phyloP scores from a whole-genome alignment of 2,329 filamentous ascomycete species.

The Verticillium zaregamsianum region DNA sequence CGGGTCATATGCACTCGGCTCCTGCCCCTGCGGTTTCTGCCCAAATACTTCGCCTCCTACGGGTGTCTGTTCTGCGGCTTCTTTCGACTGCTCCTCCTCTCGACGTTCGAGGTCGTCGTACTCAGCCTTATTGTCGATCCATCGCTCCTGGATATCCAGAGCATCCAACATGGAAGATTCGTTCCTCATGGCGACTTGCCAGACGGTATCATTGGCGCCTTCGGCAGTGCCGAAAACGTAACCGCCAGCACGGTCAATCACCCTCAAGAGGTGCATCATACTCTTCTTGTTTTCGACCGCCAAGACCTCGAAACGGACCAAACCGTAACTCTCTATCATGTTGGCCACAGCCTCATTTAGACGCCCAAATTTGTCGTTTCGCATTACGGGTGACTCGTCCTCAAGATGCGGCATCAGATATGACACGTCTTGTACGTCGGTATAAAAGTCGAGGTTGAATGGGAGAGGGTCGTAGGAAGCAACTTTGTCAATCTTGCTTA shows the following conservation, averaged over 20 bases:
- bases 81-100: conserved; percentile 66
- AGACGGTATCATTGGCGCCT: conserved; percentile 92
- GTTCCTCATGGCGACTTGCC: conserved; percentile 89
- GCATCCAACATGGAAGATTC: conserved; percentile 73
- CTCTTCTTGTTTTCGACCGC: conserved; percentile 96
- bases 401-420: conserved; percentile 80
- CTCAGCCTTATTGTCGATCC: conserved; percentile 86
- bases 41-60: conserved; percentile 23
- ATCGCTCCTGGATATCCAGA: conserved; percentile 89
- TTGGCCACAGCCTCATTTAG: conserved; percentile 84
- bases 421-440: conserved; percentile 88
- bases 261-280: conserved; percentile 86
- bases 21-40: not conserved
- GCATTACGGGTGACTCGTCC: conserved; percentile 67
- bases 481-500: conserved; percentile 97
- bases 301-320: conserved; percentile 89
- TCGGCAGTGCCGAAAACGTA: conserved; percentile 91
- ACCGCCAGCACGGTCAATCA: conserved; percentile 87
- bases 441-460: conserved; percentile 96
- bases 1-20: conserved; percentile 30
- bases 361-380: conserved; percentile 72
- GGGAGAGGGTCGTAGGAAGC: conserved; percentile 78
- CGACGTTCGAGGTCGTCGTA: conserved; percentile 77
- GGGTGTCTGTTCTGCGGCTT: conserved; percentile 1
- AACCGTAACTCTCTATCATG: conserved; percentile 81